Percentiles rank a stretch among this genome's conserved stretches.
phyloP scores from a whole-genome alignment of 2,329 filamentous ascomycete genomes.

The Talaromyces funiculosus region DNA sequence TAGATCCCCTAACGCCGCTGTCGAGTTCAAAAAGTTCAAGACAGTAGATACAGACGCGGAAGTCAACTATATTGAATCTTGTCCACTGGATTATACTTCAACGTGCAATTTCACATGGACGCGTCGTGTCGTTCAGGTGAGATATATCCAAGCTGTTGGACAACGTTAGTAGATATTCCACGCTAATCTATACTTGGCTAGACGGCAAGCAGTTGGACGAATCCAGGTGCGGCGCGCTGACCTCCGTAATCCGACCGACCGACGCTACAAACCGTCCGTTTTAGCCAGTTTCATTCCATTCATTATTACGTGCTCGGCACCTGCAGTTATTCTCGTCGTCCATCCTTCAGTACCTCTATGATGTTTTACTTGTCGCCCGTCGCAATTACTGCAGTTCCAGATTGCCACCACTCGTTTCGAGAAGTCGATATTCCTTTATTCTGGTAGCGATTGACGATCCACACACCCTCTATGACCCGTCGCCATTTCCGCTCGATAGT shows the following conservation, averaged over 20 bases:
- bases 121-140: background rate
- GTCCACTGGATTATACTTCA: background rate
- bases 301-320: background rate
- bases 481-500: background rate
- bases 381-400: background rate
- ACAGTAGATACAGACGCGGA: background rate
- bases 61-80: background rate
- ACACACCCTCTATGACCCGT: background rate
- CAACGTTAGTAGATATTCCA: background rate
- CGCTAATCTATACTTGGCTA: background rate
- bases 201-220: background rate
- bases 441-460: background rate
- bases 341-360: background rate
- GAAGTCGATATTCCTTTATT: background rate
- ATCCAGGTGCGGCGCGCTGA: slow-evolving; percentile 9
- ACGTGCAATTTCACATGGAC: background rate
- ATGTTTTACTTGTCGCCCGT: background rate
- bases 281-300: slow-evolving; percentile 3
- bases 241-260: slow-evolving; percentile 12
- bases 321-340: background rate
- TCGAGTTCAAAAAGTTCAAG: background rate
- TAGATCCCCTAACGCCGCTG: background rate
- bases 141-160: background rate
- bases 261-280: slow-evolving; percentile 12
- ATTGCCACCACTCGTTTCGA: background rate